Evolutionary conservation across 192 early-diverging fungal species (phyloP).

Genomic region (Gorgonomyces haynaldii): DNA sequence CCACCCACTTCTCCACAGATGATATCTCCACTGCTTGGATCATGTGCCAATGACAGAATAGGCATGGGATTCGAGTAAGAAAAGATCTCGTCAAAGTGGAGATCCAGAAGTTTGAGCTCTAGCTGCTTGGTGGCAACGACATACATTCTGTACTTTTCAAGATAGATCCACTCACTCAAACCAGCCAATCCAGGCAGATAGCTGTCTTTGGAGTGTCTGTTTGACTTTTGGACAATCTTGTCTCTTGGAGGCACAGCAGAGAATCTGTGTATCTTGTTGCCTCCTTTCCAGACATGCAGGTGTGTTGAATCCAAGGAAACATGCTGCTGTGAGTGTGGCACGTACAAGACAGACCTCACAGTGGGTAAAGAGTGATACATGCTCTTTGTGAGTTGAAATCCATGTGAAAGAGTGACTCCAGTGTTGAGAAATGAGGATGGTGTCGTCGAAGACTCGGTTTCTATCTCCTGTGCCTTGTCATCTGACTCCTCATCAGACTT

Average conservation of each 20-base stretch:
- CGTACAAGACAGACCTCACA: slow-evolving; percentile 1
- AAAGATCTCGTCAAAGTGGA: slow-evolving; percentile 26
- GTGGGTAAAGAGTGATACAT: slow-evolving; percentile 2
- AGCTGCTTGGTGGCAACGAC: slow-evolving; percentile 32
- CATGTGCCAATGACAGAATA: slow-evolving; percentile 19
- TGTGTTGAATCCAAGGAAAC: background rate
- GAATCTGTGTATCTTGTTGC: background rate
- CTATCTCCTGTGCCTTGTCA: background rate
- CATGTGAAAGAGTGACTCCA: slow-evolving; percentile 4
- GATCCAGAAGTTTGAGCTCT: slow-evolving; percentile 35
- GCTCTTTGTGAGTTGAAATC: background rate
- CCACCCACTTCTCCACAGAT: slow-evolving; percentile 2
- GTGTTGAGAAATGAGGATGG: background rate
- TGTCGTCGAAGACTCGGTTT: background rate
- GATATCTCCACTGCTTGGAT: background rate
- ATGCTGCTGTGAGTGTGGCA: background rate
- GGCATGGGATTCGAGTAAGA: slow-evolving; percentile 16
- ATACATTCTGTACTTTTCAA: slow-evolving; percentile 23
- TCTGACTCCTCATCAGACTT: background rate
- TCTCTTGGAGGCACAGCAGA: slow-evolving; percentile 25
- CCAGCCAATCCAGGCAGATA: slow-evolving; percentile 14
- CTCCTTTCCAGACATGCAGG: slow-evolving; percentile 7
- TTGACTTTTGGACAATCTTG: background rate
- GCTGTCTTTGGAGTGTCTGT: slow-evolving; percentile 1
- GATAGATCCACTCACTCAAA: slow-evolving; percentile 19